Base-by-base conservation (phyloP, 2,329 filamentous ascomycete genomes). In the Cladosporium halotolerans region DNA sequence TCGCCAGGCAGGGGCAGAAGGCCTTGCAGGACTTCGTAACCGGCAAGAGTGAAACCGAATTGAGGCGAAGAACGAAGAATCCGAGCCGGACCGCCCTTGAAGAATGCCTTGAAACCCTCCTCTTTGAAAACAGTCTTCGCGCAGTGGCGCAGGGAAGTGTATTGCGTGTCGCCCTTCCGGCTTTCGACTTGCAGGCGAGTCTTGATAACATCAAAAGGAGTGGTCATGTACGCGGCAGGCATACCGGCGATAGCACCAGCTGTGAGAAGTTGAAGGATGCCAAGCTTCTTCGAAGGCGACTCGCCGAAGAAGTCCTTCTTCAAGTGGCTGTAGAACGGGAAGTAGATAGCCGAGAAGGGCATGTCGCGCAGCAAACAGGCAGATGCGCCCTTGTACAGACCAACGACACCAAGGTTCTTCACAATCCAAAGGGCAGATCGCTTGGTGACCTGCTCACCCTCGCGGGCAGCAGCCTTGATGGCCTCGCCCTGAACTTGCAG, bases 201-300 rank as follows among this genome's bases (percentile, higher is more conserved):
- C 80, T 99, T 99, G 84, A 99, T 97, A 57, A 99, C 93, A 68
- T 99, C 93, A 76, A 88, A 96, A 0, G 93, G 93, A 2, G 93
- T 99, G 19, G 93, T 99, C 58, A 99, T 79, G 75, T 99, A 99
- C 10, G 75, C 75, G 13, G 75, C 74, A 10, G 75, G 75, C 75
- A 78, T 78, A 66, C 75, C 75, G 10, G 75, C 75, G 46, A 99
- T 96, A 55, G 93, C 93, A 75, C 93, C 93, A 7, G 93, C 90
- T 16, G 89, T 93, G 58, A 99, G 80, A 53, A 99, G 85, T 74
- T 97, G 92, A 38, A 96, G 57, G 45, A 99, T 81, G 47, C 92
- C 89, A 19, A 99, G 84, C 73, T 89, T 93, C 76, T 96, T 89
- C 54, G 84, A 88, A 5, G 79, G 78, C 9, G 86, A 84, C 75